phyloP scores from a whole-genome alignment of 129 eudicot species.

The Artemisia tridentata region DNA sequence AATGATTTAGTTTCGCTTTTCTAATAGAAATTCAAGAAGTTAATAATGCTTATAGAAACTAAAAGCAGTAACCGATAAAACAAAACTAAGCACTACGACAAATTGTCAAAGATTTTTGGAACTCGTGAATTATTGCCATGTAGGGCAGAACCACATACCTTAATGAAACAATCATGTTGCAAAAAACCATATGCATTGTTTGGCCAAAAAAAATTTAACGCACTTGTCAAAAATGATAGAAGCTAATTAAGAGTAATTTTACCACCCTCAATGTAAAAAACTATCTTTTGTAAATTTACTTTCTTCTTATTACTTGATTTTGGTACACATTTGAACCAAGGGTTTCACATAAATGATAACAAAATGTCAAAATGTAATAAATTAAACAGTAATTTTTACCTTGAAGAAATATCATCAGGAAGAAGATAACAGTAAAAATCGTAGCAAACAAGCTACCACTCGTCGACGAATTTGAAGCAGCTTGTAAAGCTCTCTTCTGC shows the following conservation, averaged over 20 bases:
- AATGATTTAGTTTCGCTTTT: background rate
- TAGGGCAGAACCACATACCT: background rate
- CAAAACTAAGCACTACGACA: background rate
- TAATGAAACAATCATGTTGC: background rate
- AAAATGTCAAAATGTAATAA: background rate
- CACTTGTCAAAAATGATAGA: background rate
- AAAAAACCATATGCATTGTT: conserved; percentile 17
- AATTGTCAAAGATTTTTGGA: background rate
- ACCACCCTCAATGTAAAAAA: too few species aligned
- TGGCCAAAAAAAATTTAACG: background rate
- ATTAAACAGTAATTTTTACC: conserved; percentile 33
- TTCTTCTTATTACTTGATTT: too few species aligned
- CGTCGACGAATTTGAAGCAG: conserved; percentile 35
- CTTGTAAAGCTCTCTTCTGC: conserved; percentile 64
- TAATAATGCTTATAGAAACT: background rate
- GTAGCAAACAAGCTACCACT: conserved; percentile 66
- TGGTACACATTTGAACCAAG: too few species aligned
- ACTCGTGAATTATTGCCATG: conserved; percentile 2
- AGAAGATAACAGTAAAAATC: conserved; percentile 57
- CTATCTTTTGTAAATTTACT: too few species aligned
- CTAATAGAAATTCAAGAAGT: too few species aligned
- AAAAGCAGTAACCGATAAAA: background rate
- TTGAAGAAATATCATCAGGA: conserved; percentile 59
- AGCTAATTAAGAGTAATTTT: too few species aligned
- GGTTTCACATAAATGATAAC: too few species aligned